Evolutionary conservation across 306 rosid genomes (phyloP).

Genomic region (Sicyos edulis): DNA sequence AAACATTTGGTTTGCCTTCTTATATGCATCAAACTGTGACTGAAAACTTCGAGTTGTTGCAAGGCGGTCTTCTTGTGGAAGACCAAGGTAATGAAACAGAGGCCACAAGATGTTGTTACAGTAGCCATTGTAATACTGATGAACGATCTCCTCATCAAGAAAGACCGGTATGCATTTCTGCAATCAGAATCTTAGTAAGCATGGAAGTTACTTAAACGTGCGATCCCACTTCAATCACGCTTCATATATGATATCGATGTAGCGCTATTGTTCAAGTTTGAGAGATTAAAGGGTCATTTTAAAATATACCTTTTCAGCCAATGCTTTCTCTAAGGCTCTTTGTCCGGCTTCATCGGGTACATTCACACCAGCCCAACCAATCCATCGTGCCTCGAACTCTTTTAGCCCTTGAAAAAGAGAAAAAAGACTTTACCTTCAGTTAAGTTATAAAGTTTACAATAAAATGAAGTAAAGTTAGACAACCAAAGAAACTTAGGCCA

Average conservation of each 20-base stretch:
- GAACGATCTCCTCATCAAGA: slow-evolving; percentile 87
- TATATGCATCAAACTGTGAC: slow-evolving; percentile 90
- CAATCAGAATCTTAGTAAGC: slow-evolving; percentile 27
- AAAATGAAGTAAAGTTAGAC: slow-evolving; percentile 7
- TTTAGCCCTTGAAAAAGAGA: slow-evolving; percentile 68
- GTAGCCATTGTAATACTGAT: slow-evolving; percentile 93
- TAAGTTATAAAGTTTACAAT: slow-evolving; percentile 17
- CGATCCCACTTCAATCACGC: no score
- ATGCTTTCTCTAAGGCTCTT: slow-evolving; percentile 64
- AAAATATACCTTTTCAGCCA: slow-evolving; percentile 71
- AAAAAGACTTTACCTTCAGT: slow-evolving; percentile 26
- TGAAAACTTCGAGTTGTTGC: slow-evolving; percentile 93
- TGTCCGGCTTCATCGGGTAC: slow-evolving; percentile 82
- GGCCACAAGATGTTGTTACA: slow-evolving; percentile 99
- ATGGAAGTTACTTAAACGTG: not conserved
- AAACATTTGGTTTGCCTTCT: slow-evolving; percentile 86
- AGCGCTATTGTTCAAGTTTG: not conserved
- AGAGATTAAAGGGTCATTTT: not conserved
- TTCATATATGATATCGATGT: not conserved
- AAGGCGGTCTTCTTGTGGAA: slow-evolving; percentile 96
- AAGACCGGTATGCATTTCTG: slow-evolving; percentile 93
- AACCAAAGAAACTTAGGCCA: not conserved
- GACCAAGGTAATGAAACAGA: slow-evolving; percentile 86
- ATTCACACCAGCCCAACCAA: slow-evolving; percentile 98
- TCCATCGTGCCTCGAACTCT: slow-evolving; percentile 96